These are phyloP conservation scores for Schizothecium vesticola DNA, from an alignment of 495 filamentous ascomycete genomes.

Conservation along the genomic window DNA sequence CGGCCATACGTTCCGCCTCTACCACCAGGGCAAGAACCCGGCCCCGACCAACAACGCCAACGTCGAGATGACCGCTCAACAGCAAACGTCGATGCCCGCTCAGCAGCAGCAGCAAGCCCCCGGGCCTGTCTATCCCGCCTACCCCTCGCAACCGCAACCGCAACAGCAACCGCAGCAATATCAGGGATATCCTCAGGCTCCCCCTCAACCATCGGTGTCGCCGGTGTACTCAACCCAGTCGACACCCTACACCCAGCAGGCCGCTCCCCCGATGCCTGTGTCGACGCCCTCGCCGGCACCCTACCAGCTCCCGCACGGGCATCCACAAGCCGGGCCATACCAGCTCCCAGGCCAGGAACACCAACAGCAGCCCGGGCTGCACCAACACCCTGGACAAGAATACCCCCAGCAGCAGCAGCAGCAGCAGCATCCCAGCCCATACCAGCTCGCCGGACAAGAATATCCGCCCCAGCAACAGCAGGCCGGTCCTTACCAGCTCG, in stretches of 20 bases:
- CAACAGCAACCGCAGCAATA: slow-evolving; percentile 1
- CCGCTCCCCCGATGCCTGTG: slow-evolving; percentile 1
- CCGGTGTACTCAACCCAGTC: background rate
- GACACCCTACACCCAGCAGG: slow-evolving; percentile 9
- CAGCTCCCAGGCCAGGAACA: background rate
- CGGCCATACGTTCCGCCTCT: slow-evolving; percentile 37
- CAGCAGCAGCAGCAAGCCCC: slow-evolving; percentile 18
- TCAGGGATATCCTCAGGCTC: background rate
- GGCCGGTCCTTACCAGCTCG: background rate
- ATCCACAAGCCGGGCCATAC: slow-evolving; percentile 2
- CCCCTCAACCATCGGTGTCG: background rate
- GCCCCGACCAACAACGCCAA: slow-evolving; percentile 23
- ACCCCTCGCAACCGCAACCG: slow-evolving; percentile 15
- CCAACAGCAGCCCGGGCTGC: slow-evolving; percentile 6
- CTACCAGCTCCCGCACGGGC: background rate
- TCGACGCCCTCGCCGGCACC: slow-evolving; percentile 7
- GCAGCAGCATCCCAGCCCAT: background rate
- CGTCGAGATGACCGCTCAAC: slow-evolving; percentile 34
- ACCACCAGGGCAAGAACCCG: slow-evolving; percentile 23
- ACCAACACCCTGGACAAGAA: background rate
- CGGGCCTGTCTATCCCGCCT: slow-evolving; percentile 21
- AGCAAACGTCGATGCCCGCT: slow-evolving; percentile 21
- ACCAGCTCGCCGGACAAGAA: background rate
- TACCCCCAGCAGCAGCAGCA: slow-evolving; percentile 9
- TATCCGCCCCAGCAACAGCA: slow-evolving; percentile 1